Conservation (phyloP, 768 basidiomycete species). For the Leccinellum albellum region DNA sequence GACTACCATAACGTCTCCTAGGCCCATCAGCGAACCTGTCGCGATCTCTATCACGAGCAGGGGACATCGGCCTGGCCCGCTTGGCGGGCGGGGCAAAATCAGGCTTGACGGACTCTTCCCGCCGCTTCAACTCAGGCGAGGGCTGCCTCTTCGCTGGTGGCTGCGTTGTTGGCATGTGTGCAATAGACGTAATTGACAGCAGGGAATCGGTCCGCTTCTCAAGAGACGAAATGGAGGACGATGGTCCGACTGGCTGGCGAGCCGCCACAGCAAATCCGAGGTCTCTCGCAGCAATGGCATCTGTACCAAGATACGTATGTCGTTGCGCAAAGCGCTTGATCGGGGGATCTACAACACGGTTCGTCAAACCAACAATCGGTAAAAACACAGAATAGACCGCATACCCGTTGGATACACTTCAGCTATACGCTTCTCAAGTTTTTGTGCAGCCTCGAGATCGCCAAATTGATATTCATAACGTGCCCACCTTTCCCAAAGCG, state of each 20-base stretch:
- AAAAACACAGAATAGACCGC: constrained; percentile 11
- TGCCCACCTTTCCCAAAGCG: constrained; percentile 95
- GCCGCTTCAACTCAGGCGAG: constrained; percentile 37
- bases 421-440: constrained; percentile 84
- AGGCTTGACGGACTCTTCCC: constrained; percentile 40
- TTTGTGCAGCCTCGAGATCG: constrained; percentile 82
- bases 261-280: constrained; percentile 68
- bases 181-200: constrained; percentile 29
- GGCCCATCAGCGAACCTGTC: constrained; percentile 37
- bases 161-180: constrained; percentile 23
- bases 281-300: constrained; percentile 86
- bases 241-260: constrained; percentile 22
- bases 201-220: constrained; percentile 37
- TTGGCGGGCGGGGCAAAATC: constrained; percentile 41
- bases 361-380: background rate
- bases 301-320: constrained; percentile 67
- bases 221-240: constrained; percentile 20
- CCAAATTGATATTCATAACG: constrained; percentile 94
- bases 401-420: constrained; percentile 84
- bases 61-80: constrained; percentile 44
- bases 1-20: constrained; percentile 41
- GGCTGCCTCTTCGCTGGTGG: constrained; percentile 29
- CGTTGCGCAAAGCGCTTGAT: constrained; percentile 90
- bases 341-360: constrained; percentile 59
- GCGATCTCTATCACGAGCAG: constrained; percentile 49